Evolutionary conservation across 192 early-diverging fungal species (phyloP), one percentile per base, ranked within the genome.

Genomic region (Spizellomyces punctatus): DNA sequence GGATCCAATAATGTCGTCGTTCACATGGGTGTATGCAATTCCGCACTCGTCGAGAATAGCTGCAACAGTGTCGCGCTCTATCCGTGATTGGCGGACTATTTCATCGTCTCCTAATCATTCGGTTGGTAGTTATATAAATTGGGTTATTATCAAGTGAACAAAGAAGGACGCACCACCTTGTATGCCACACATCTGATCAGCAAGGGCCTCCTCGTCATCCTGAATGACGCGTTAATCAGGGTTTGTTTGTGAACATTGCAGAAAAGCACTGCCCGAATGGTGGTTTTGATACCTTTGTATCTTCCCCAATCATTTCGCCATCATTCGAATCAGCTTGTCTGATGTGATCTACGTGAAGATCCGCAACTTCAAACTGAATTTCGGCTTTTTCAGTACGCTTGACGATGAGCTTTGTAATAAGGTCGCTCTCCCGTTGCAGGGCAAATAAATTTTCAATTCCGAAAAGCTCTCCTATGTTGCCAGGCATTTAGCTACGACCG

Each of bases 391-490:
- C 59, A 5, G 59, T 61, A 12, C 59, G 12, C 22, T 61, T 61
- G 16, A 61, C 12, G 59, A 61, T 61, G 21, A 61, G 21, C 21
- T 61, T 61, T 0, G 59, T 61, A 5, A 61, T 61, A 5, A 61
- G 1, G 41, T 61, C 59, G 59, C 16, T 17, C 22, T 61, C 59
- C 10, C 22, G 59, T 14, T 61, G 59, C 16, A 61, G 59, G 10
- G 59, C 59, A 22, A 61, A 61, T 12, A 61, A 12, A 22, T 61
- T 61, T 17, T 61, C 59, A 22, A 22, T 61, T 22, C 59, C 59
- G 41, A 61, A 61, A 17, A 61, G 59, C 59, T 61, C 59, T 12
- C 59, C 59, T 61, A 12, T 22, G 41, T 61, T 22, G 10, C 12
- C 22, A 14, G 1, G 52, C 1, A 19, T 55, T n/a, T 55, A 36